phyloP scores from a whole-genome alignment of 768 basidiomycete genomes.

The Xerocomellus intermedius region DNA sequence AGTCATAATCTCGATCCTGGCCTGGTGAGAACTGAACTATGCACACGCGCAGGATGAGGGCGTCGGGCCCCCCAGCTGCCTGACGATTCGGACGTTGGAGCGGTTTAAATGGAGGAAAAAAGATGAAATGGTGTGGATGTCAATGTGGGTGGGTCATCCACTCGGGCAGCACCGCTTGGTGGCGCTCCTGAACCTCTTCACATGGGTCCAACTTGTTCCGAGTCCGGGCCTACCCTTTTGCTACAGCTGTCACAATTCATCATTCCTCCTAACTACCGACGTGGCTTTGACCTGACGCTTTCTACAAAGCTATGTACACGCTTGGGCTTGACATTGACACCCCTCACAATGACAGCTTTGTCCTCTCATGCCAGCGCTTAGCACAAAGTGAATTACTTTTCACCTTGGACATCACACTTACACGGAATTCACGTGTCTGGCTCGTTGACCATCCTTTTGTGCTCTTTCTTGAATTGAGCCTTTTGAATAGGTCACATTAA shows the following conservation, averaged over 20 bases:
- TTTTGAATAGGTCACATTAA: neutral
- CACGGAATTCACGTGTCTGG: neutral
- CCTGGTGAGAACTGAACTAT: neutral
- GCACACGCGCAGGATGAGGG: constrained; percentile 4
- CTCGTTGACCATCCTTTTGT: neutral
- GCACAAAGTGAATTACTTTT: neutral
- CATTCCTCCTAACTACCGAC: neutral
- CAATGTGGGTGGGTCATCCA: constrained; percentile 12
- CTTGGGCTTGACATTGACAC: neutral
- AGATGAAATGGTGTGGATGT: neutral
- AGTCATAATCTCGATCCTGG: constrained; percentile 19
- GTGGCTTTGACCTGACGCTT: neutral
- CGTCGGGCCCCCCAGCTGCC: constrained; percentile 3
- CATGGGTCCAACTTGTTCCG: neutral
- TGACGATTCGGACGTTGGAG: neutral
- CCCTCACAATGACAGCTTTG: neutral
- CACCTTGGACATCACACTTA: neutral
- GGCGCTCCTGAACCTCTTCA: neutral
- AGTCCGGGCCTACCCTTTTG: too few species aligned
- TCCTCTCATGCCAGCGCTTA: neutral
- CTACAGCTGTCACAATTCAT: neutral
- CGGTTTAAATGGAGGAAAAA: neutral
- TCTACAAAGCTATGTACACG: neutral
- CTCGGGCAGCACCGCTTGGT: constrained; percentile 2
- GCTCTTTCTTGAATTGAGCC: constrained; percentile 6